phyloP scores from a whole-genome alignment of 257 asterid species.

The Solanum habrochaites region DNA sequence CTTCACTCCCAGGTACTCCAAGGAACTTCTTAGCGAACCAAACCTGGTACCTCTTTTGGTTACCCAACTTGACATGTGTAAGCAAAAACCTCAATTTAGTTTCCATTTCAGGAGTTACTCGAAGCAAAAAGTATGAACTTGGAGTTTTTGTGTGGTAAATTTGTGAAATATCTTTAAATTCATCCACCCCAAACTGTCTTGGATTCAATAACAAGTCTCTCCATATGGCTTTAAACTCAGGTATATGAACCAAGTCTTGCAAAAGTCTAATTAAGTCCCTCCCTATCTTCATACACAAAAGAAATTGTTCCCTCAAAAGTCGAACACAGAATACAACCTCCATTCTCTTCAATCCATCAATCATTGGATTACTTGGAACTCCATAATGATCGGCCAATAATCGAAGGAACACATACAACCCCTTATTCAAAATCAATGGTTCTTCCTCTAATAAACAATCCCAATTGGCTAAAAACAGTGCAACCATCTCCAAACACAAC shows the following conservation, averaged over 20 bases:
- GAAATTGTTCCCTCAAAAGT: conserved; percentile 46
- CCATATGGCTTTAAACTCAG: conserved; percentile 61
- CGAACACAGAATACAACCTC: conserved; percentile 54
- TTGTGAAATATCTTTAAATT: conserved; percentile 42
- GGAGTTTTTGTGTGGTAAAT: conserved; percentile 42
- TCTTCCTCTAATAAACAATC: conserved; percentile 47
- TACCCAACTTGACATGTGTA: conserved; percentile 54
- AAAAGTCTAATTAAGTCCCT: conserved; percentile 77
- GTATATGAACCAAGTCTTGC: conserved; percentile 65
- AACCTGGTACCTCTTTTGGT: conserved; percentile 54
- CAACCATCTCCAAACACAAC: conserved; percentile 62
- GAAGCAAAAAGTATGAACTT: conserved; percentile 50
- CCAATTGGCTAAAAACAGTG: conserved; percentile 37
- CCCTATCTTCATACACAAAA: conserved; percentile 62
- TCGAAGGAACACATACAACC: conserved; percentile 21
- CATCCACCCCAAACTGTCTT: conserved; percentile 24
- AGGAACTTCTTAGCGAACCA: conserved; percentile 73
- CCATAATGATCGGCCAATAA: conserved; percentile 62
- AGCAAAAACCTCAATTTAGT: conserved; percentile 64
- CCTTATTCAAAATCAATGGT: conserved; percentile 41
- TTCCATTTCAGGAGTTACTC: conserved; percentile 88
- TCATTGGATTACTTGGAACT: conserved; percentile 20
- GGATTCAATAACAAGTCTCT: conserved; percentile 57
- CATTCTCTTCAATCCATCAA: conserved; percentile 34
- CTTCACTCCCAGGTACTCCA: conserved; percentile 31